Conservation (phyloP, 805 yeast genomes). For the Saccharomycopsis sp. region DNA sequence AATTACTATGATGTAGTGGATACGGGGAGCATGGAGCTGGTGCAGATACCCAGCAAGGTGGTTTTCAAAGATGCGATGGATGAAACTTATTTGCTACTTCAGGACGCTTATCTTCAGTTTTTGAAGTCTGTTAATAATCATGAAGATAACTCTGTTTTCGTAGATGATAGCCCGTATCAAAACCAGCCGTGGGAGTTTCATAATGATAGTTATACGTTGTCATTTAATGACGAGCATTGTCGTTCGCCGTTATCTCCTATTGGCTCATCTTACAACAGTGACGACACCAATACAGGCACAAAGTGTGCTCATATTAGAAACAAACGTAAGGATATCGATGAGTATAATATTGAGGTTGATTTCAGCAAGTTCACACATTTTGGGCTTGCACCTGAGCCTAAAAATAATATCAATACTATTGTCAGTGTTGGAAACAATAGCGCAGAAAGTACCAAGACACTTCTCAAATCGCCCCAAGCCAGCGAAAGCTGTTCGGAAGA, state of each 20-base stretch:
- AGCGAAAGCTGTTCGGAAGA: not conserved
- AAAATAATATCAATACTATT: not conserved
- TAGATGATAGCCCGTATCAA: not conserved
- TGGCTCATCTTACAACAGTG: not conserved
- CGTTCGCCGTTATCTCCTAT: not conserved
- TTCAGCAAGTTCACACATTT: not conserved
- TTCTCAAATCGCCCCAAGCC: not conserved
- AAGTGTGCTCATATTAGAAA: too few relatives aligned
- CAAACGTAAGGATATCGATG: not conserved
- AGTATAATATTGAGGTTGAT: not conserved
- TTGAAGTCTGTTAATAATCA: slow-evolving; percentile 11
- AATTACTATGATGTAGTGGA: slow-evolving; percentile 6
- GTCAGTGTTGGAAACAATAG: not conserved
- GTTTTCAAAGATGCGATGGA: slow-evolving; percentile 15
- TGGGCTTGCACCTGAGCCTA: not conserved
- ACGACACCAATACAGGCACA: not conserved
- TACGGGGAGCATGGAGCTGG: not conserved
- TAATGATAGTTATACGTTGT: not conserved
- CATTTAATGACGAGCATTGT: not conserved
- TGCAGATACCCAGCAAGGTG: slow-evolving; percentile 5
- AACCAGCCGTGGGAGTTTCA: not conserved
- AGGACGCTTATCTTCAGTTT: slow-evolving; percentile 20
- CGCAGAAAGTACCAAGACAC: not conserved
- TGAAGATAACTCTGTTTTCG: slow-evolving; percentile 8
- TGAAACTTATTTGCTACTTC: slow-evolving; percentile 13